Conservation (phyloP, 2,329 filamentous ascomycete species). For the Colletotrichum horii region DNA sequence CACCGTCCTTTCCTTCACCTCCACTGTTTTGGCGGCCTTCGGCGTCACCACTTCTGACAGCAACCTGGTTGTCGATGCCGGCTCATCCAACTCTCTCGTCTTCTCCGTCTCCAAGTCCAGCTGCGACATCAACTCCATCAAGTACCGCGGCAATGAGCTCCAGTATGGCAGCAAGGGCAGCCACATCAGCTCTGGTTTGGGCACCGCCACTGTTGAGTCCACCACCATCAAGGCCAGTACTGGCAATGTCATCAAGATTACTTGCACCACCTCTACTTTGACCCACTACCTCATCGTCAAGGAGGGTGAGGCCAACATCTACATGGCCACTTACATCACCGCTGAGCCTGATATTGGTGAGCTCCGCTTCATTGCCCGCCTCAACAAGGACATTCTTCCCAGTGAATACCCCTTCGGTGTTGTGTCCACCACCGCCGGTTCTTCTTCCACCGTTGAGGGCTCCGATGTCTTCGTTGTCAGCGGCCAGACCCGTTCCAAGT, state of each 20-base stretch:
- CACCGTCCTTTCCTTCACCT: constrained; percentile 31
- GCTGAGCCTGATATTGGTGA: constrained; percentile 62
- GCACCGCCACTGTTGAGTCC: constrained; percentile 60
- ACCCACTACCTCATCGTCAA: constrained; percentile 69
- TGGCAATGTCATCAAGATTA: constrained; percentile 62
- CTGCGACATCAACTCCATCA: constrained; percentile 70
- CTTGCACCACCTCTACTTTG: constrained; percentile 62
- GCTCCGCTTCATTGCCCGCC: constrained; percentile 67
- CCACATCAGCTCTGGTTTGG: constrained; percentile 65
- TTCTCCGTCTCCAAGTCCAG: constrained; percentile 57
- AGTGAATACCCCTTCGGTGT: constrained; percentile 58
- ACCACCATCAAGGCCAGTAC: constrained; percentile 35
- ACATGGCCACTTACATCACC: constrained; percentile 67
- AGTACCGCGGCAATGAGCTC: constrained; percentile 62
- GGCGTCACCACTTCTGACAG: constrained; percentile 43
- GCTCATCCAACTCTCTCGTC: constrained; percentile 51
- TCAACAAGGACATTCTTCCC: constrained; percentile 55
- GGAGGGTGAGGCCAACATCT: constrained; percentile 64
- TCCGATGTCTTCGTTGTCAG: constrained; percentile 63
- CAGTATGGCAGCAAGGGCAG: constrained; percentile 57
- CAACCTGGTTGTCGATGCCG: constrained; percentile 53
- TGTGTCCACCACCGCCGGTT: constrained; percentile 60
- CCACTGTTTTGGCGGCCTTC: constrained; percentile 43
- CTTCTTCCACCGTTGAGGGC: constrained; percentile 59
- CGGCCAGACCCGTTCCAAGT: constrained; percentile 71